Percentiles rank a stretch among this genome's conserved stretches.
These are phyloP conservation scores for Ogataea hybrid DNA, from an alignment of 1,139 yeast genomes.

Conservation along the genomic window DNA sequence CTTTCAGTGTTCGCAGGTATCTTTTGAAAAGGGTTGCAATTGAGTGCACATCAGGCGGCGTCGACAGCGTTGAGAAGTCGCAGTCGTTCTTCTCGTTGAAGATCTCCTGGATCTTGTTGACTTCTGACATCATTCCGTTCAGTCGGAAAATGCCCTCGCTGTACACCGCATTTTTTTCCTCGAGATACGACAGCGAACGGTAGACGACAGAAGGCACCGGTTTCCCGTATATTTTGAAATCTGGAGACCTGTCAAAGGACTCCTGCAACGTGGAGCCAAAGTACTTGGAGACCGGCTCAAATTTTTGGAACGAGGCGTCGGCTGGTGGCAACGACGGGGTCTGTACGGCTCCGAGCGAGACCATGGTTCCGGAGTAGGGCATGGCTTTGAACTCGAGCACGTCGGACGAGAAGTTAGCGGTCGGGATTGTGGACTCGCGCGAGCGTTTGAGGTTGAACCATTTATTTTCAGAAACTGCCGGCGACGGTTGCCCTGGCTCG, in stretches of 20 bases:
- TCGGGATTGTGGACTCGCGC: slow-evolving; percentile 13
- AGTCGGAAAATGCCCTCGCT: slow-evolving; percentile 92
- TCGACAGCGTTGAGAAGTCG: slow-evolving; percentile 43
- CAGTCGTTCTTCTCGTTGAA: slow-evolving; percentile 62
- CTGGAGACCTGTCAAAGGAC: slow-evolving; percentile 50
- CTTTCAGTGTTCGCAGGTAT: slow-evolving; percentile 31
- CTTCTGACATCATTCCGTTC: slow-evolving; percentile 84
- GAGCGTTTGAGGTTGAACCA: slow-evolving; percentile 19
- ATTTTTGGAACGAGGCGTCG: slow-evolving; percentile 22
- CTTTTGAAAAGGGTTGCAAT: slow-evolving; percentile 34
- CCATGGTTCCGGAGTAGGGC: slow-evolving; percentile 28
- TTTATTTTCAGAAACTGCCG: slow-evolving; percentile 17
- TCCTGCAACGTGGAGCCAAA: slow-evolving; percentile 67
- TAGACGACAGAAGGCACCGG: slow-evolving; percentile 74
- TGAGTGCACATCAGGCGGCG: slow-evolving; percentile 35
- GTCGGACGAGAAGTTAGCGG: slow-evolving; percentile 13
- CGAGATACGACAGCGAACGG: slow-evolving; percentile 71
- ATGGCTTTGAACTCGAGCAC: slow-evolving; percentile 32
- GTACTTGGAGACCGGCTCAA: slow-evolving; percentile 25
- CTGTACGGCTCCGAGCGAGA: slow-evolving; percentile 12
- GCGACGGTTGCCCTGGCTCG: slow-evolving; percentile 11
- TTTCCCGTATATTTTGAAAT: slow-evolving; percentile 25
- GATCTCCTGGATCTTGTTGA: slow-evolving; percentile 66
- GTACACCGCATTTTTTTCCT: slow-evolving; percentile 65
- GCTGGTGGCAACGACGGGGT: slow-evolving; percentile 4